These are phyloP conservation scores for Podospora pseudoanserina DNA, from an alignment of 495 filamentous ascomycete species.

Conservation along the genomic window DNA sequence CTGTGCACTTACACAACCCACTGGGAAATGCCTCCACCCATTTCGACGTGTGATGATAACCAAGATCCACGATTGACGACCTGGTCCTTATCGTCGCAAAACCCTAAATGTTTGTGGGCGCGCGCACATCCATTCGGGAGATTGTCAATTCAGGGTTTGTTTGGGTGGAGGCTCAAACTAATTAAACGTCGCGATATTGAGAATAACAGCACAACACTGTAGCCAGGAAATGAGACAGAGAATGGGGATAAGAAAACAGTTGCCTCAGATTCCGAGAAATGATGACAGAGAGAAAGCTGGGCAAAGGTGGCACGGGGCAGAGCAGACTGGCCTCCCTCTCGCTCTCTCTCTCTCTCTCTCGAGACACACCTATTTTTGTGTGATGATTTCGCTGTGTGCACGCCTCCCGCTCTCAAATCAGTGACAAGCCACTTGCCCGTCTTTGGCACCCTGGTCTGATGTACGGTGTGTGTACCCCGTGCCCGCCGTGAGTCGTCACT, in stretches of 20 bases:
- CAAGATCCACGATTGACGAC: neutral
- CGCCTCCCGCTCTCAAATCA: too few relatives aligned
- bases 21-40: neutral
- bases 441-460: constrained; percentile 3
- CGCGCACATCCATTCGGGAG: constrained; percentile 3
- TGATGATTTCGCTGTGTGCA: too few relatives aligned
- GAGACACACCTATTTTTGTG: too few relatives aligned
- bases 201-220: too few relatives aligned
- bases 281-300: neutral
- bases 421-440: neutral
- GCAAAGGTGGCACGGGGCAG: neutral
- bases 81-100: constrained; percentile 5
- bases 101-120: constrained; percentile 3
- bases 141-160: neutral
- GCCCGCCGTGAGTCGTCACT: constrained; percentile 3
- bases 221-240: neutral
- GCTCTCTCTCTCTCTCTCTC: too few relatives aligned
- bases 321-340: too few relatives aligned
- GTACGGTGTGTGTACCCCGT: neutral
- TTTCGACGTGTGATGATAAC: constrained; percentile 4
- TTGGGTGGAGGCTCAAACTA: neutral
- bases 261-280: too few relatives aligned
- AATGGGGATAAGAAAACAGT: neutral
- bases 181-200: neutral
- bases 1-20: constrained; percentile 13